Conservation (phyloP, 495 filamentous ascomycete species). For the Lasiosphaeria ovina region DNA sequence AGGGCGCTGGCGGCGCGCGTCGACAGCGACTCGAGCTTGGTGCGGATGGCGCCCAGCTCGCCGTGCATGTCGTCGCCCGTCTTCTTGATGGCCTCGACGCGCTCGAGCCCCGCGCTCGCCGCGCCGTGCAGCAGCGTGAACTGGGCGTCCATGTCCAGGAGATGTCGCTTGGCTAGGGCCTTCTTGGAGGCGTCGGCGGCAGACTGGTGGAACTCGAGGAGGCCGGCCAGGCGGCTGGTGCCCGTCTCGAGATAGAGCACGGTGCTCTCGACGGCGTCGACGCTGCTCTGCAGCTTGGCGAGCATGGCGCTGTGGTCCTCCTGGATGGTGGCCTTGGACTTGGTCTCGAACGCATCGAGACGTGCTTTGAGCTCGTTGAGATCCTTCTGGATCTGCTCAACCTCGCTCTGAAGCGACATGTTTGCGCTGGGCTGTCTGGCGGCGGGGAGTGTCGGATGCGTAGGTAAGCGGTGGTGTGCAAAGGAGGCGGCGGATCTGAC, state of each 20-base stretch:
- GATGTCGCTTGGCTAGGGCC: not conserved
- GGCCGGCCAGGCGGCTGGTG: not conserved
- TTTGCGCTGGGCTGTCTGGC: not conserved
- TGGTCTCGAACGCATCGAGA: not conserved
- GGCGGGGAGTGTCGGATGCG: too few relatives aligned
- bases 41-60: not conserved
- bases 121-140: not conserved
- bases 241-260: not conserved
- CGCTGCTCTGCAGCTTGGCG: not conserved
- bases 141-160: not conserved
- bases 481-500: too few relatives aligned
- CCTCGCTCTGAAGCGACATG: not conserved
- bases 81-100: constrained; percentile 1
- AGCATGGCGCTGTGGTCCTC: constrained; percentile 1
- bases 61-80: constrained; percentile 2
- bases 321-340: constrained; percentile 1
- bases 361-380: not conserved
- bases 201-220: not conserved
- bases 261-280: not conserved
- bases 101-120: not conserved
- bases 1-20: not conserved
- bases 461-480: too few relatives aligned
- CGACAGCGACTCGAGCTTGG: not conserved
- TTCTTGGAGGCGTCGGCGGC: not conserved
- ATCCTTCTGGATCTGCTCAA: not conserved